Percentiles rank a stretch among this genome's conserved stretches.
Conservation (phyloP, 1,284 basidiomycete genomes). For the Trichosporon coremiiforme region DNA sequence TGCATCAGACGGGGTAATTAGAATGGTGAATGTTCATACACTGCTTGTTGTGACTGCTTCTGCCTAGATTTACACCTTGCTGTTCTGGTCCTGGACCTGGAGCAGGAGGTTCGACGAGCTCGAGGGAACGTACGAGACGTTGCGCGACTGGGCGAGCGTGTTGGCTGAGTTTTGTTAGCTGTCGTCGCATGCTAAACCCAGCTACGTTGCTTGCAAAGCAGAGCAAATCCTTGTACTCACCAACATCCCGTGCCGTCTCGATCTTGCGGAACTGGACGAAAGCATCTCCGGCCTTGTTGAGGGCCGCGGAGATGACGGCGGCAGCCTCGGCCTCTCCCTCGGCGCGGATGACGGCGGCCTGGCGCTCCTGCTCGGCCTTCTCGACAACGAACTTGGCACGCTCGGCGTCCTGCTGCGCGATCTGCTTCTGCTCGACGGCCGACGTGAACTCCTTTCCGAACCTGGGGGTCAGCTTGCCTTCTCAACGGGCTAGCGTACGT, state of each 20-base stretch:
- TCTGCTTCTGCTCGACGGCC: slow-evolving; percentile 90
- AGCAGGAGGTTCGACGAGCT: slow-evolving; percentile 76
- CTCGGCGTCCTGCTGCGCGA: slow-evolving; percentile 77
- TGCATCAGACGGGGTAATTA: neutral
- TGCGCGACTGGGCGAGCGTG: slow-evolving; percentile 73
- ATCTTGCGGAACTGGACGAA: slow-evolving; percentile 95
- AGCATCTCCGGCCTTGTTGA: slow-evolving; percentile 85
- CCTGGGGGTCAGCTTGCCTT: slow-evolving; percentile 45
- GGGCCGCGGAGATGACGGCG: slow-evolving; percentile 83
- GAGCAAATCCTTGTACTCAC: neutral
- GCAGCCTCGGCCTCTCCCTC: slow-evolving; percentile 99
- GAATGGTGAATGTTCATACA: slow-evolving; percentile 20
- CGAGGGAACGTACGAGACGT: slow-evolving; percentile 85
- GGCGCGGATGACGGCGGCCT: slow-evolving; percentile 95
- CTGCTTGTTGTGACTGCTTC: slow-evolving; percentile 5
- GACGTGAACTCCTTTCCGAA: slow-evolving; percentile 62
- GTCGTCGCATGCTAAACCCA: neutral
- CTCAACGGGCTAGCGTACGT: slow-evolving; percentile 40
- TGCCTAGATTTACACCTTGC: slow-evolving; percentile 32
- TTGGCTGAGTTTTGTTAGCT: slow-evolving; percentile 50
- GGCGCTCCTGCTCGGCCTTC: slow-evolving; percentile 93
- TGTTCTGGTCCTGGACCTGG: slow-evolving; percentile 72
- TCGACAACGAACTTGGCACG: slow-evolving; percentile 99
- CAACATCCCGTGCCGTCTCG: slow-evolving; percentile 94
- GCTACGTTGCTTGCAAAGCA: no score